These are phyloP conservation scores for Umbilicaria muhlenbergii DNA, from an alignment of 495 filamentous ascomycete species.

Conservation along the genomic window DNA sequence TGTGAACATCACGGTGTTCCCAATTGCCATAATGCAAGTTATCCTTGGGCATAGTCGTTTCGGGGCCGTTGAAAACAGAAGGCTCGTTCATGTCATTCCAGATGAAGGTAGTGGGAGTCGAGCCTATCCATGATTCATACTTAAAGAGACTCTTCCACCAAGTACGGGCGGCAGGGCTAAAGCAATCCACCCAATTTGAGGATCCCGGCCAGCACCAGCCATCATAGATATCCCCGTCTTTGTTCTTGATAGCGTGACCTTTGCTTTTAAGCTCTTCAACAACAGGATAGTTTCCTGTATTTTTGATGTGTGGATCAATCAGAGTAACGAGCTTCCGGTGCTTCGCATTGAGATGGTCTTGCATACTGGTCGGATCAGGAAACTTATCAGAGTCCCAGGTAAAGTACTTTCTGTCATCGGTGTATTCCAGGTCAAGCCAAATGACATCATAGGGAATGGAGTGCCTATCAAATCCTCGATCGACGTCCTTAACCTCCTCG, in stretches of 20 bases:
- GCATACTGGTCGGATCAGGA: conserved; percentile 71
- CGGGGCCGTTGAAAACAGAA: conserved; percentile 94
- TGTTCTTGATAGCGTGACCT: conserved; percentile 69
- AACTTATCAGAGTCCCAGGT: conserved; percentile 87
- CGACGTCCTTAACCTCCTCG: conserved; percentile 90
- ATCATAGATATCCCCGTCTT: conserved; percentile 77
- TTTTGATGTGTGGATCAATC: conserved; percentile 97
- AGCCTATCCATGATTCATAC: conserved; percentile 72
- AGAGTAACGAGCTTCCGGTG: conserved; percentile 86
- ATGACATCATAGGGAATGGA: conserved; percentile 96
- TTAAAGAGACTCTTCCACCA: conserved; percentile 88
- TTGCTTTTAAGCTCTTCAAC: conserved; percentile 71
- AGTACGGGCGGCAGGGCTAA: conserved; percentile 68
- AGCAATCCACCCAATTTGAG: conserved; percentile 89
- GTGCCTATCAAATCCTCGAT: conserved; percentile 87
- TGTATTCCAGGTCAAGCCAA: conserved; percentile 96
- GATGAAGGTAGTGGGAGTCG: conserved; percentile 69
- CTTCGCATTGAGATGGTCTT: conserved; percentile 63
- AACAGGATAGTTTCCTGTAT: conserved; percentile 58
- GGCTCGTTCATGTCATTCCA: conserved; percentile 99
- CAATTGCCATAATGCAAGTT: conserved; percentile 82
- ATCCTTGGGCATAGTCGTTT: conserved; percentile 96
- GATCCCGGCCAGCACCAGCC: conserved; percentile 98
- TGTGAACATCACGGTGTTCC: conserved; percentile 96
- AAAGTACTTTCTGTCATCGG: conserved; percentile 92